Base-by-base conservation (phyloP, 1,284 basidiomycete species). In the Ustilago hordei region DNA sequence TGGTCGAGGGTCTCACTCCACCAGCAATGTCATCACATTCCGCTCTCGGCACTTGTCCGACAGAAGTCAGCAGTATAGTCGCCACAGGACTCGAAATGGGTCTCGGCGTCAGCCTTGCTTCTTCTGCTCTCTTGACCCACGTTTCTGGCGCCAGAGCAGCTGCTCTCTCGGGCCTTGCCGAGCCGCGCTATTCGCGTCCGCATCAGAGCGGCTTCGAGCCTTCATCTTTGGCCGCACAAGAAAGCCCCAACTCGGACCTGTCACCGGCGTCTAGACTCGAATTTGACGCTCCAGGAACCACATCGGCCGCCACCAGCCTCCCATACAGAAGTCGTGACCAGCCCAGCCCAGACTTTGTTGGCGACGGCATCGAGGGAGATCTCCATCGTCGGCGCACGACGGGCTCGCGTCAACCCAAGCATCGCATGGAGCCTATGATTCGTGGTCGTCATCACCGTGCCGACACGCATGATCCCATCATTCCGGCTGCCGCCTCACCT, bases 1-100 rank as follows among this genome's bases (percentile, higher is more conserved):
- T 64, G 60, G 69, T 79, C 8, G 73, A 72, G n/a, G 73, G 73
- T 31, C 56, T 76, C 55, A 73, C 77, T 28, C 73, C 73, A 28
- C 77, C 77, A 15, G 58, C 76, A 17, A 55, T 55, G 36, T 47
- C 61, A 13, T 53, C 60, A 4, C 45, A 62, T 58, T 59, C 73
- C 50, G 69, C 64, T 39, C 55, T 65, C 28, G 65, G 64, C 57
- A 69, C 69, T 1, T 64, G 62, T 15, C 68, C 69, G 19, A 53
- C 62, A 45, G 60, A 72, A 54, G 64, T 72, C 48, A 75, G 71
- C 71, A 81, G 76, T 64, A 78, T 80, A 23, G 81, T 82, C 38
- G 59, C 71, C 36, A 60, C 76, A 38, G 81, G 81, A 19, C 74
- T 82, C 54, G 77, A 79, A 57, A 79, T 82, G 79, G 81, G 81